Base-by-base conservation (phyloP, 1,284 basidiomycete genomes). In the Sporisorium scitamineum region DNA sequence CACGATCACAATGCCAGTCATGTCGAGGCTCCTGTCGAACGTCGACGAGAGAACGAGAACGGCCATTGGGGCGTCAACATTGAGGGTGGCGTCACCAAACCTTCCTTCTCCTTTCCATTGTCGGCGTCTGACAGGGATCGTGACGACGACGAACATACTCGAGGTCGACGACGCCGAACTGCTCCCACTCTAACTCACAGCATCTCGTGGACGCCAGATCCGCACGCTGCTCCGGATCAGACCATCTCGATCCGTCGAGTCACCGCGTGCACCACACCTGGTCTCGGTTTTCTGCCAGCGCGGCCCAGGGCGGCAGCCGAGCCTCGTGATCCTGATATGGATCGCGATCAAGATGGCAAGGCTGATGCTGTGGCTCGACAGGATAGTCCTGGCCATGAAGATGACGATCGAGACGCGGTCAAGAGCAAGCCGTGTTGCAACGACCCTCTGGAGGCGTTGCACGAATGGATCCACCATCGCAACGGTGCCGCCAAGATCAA, bases 161-260 rank as follows among this genome's bases (percentile, higher is more conserved):
- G 56, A 32, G 65, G 65, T 13, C 65, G 54, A 20, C 52, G 57
- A 24, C 52, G 57, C 29, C 66, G 59, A 32, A 27, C 55, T 10
- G 39, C 56, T 5, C 56, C 45, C 2, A 44, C 24, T 22, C 39
- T 61, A 22, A 24, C 39, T n/a, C 68, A 64, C 31, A 70, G 57
- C 50, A 42, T 70, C 53, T 56, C 51, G 4, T 78, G 75, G 75
- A 47, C 61, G 32, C 34, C 62, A 18, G 41, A 59, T 3, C 55
- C 53, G 24, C 61, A 67, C 52, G 60, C 65, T 29, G 54, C 60
- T 10, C 65, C 69, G 31, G 66, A 79, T 44, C 72, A 75, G 56
- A 76, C 62, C 61, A 69, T 79, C 44, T 70, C 64, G 44, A 70
- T 75, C 42, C 76, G 76, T 10, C 64, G 71, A 6, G 60, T 75